phyloP scores from a whole-genome alignment of 2,329 filamentous ascomycete genomes.

The Corynespora cassiicola region DNA sequence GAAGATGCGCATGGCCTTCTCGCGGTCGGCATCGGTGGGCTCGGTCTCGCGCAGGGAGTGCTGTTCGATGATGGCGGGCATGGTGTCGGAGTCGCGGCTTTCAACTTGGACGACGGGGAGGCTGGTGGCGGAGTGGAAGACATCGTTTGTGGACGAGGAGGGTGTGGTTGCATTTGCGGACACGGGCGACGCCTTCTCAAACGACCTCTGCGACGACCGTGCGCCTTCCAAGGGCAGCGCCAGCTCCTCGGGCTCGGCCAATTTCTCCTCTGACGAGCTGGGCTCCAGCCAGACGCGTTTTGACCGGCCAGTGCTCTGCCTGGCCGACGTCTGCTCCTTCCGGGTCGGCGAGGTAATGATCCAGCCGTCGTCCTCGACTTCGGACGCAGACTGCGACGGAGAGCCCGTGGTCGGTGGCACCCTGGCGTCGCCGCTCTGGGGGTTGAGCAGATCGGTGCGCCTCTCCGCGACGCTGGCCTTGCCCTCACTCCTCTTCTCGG shows the following conservation, averaged over 20 bases:
- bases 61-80: slow-evolving; percentile 45
- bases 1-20: slow-evolving; percentile 82
- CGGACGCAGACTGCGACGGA: slow-evolving; percentile 35
- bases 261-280: slow-evolving; percentile 43
- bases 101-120: slow-evolving; percentile 60
- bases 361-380: slow-evolving; percentile 48
- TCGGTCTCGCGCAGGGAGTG: slow-evolving; percentile 34
- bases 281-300: slow-evolving; percentile 50
- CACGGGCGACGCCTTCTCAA: slow-evolving; percentile 43
- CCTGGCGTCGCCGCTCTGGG: slow-evolving; percentile 19
- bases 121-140: slow-evolving; percentile 56
- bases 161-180: slow-evolving; percentile 44
- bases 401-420: slow-evolving; percentile 19
- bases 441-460: slow-evolving; percentile 29
- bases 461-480: slow-evolving; percentile 30
- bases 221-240: slow-evolving; percentile 48
- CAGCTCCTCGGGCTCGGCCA: slow-evolving; percentile 33
- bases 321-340: slow-evolving; percentile 21
- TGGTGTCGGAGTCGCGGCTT: slow-evolving; percentile 48
- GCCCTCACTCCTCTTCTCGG: slow-evolving; percentile 27
- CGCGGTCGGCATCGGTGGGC: slow-evolving; percentile 71
- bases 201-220: slow-evolving; percentile 40
- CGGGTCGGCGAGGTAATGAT: slow-evolving; percentile 39
- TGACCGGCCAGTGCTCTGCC: slow-evolving; percentile 25
- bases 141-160: slow-evolving; percentile 48